Evolutionary conservation across 2,329 filamentous ascomycete species (phyloP).

Genomic region (Cordyceps tenuipes): DNA sequence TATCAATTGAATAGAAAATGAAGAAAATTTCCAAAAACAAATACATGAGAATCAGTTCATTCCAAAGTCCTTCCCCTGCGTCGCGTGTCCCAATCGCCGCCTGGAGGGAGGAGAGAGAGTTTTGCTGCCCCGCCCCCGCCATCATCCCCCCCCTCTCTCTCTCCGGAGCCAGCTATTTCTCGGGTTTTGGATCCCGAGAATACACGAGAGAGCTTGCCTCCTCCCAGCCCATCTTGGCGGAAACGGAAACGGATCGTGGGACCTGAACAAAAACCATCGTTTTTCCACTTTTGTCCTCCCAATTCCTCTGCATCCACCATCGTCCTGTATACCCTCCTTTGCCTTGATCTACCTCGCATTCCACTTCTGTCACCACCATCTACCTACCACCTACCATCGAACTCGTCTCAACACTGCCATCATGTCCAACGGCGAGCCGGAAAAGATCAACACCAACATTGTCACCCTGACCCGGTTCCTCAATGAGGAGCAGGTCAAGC

Average conservation of each 20-base stretch:
- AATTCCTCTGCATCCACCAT: neutral
- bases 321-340: conserved; percentile 11
- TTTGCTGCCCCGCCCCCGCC: conserved; percentile 13
- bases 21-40: neutral
- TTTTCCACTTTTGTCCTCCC: conserved; percentile 2
- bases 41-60: neutral
- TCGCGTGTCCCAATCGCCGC: too few species aligned
- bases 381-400: conserved; percentile 13
- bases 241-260: conserved; percentile 6
- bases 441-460: conserved; percentile 93
- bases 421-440: conserved; percentile 43
- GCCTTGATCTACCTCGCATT: conserved; percentile 10
- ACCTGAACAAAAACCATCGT: conserved; percentile 9
- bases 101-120: too few species aligned
- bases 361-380: conserved; percentile 8
- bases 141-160: neutral
- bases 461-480: conserved; percentile 91
- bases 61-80: neutral
- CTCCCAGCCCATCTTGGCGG: neutral
- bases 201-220: conserved; percentile 1
- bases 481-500: conserved; percentile 89
- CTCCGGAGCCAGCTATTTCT: conserved; percentile 4
- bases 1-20: neutral
- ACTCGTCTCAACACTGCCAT: conserved; percentile 17
- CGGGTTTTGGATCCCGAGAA: conserved; percentile 13